Evolutionary conservation across 345 rosid genomes (phyloP).

Genomic region (Acer yangbiense): DNA sequence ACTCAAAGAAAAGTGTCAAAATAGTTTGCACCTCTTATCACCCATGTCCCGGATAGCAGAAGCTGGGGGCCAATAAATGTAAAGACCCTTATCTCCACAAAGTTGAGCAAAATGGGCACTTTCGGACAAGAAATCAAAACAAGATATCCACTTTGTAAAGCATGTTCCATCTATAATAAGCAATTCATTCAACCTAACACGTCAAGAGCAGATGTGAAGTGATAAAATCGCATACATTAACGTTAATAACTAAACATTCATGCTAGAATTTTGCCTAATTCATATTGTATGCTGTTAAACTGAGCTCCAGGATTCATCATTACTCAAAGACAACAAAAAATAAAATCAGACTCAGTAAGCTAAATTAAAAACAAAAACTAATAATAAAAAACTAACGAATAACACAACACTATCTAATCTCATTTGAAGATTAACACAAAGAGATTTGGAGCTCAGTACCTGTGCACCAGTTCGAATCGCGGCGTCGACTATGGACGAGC

Average conservation of each 20-base stretch:
- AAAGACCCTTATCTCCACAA: constrained; percentile 73
- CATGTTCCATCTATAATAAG: constrained; percentile 3
- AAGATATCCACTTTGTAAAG: constrained; percentile 25
- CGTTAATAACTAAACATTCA: background rate
- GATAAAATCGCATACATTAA: background rate
- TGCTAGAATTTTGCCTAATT: background rate
- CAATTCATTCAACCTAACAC: constrained; percentile 9
- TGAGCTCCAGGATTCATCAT: background rate
- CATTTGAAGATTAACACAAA: background rate
- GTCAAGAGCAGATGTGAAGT: background rate
- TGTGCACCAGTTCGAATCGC: constrained; percentile 84
- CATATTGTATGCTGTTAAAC: constrained; percentile 5
- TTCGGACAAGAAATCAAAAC: constrained; percentile 68
- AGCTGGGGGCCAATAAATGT: constrained; percentile 89
- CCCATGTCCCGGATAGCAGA: constrained; percentile 98
- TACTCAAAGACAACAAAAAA: background rate
- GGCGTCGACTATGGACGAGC: constrained; percentile 64
- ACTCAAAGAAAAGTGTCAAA: background rate
- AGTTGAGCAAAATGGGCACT: constrained; percentile 81
- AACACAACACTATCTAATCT: background rate
- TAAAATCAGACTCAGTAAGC: background rate
- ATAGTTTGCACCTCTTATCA: constrained; percentile 70
- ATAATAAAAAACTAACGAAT: background rate
- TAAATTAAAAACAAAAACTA: too few species aligned
- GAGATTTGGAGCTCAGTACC: constrained; percentile 36